phyloP scores from a whole-genome alignment of 2,329 filamentous ascomycete genomes.

The Thelonectria blattea region DNA sequence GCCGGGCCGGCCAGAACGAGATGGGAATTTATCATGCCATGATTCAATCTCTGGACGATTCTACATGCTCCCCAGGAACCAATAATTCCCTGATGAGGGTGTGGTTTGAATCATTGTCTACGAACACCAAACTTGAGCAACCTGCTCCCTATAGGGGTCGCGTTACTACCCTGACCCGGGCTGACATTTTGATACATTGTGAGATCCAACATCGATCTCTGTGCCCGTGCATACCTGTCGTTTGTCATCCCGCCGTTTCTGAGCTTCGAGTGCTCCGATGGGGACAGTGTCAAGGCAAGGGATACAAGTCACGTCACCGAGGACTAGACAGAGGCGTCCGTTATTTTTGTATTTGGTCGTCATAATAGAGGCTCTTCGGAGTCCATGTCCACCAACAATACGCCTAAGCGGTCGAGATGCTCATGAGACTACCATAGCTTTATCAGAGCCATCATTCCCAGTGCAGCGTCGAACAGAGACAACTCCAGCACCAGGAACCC shows the following conservation, averaged over 20 bases:
- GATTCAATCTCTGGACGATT: too few species aligned
- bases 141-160: neutral
- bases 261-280: neutral
- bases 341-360: conserved; percentile 6
- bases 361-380: neutral
- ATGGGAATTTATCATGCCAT: too few species aligned
- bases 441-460: neutral
- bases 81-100: too few species aligned
- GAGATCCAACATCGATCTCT: too few species aligned
- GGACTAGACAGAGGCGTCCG: neutral
- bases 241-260: neutral
- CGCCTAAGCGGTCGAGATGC: neutral
- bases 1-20: too few species aligned
- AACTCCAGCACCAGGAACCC: neutral
- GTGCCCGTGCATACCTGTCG: neutral
- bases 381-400: neutral
- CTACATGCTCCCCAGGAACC: too few species aligned
- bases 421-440: neutral
- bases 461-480: neutral
- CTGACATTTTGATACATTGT: neutral
- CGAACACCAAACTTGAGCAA: too few species aligned
- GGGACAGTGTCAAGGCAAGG: neutral
- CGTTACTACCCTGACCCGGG: neutral
- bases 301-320: neutral
- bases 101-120: too few species aligned